Base-by-base conservation (phyloP, 257 asterid genomes). In the Nicotiana tabacum region DNA sequence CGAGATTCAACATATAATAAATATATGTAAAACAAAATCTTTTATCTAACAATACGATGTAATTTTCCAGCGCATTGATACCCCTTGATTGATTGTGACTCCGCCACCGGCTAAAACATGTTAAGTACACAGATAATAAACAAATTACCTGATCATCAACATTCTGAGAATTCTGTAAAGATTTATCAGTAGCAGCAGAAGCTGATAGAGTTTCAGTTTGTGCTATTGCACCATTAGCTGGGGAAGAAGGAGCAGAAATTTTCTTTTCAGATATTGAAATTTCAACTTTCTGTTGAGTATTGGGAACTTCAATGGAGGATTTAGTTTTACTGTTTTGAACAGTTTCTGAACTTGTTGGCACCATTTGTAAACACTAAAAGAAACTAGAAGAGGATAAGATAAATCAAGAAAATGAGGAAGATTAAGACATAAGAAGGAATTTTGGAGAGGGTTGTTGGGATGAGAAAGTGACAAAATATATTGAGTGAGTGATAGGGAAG, bases 141-240 rank as follows among this genome's bases (percentile, higher is more conserved):
- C 17, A 35, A 68, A 21, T 74, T 48, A 74, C 80, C 80, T 74
- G 62, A 27, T 48, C 80, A 74, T 74, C 80, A 48, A 24, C 62
- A 48, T 24, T 74, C 18, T 4, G 69, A 64, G 69, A 11, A 64
- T 64, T 64, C 4, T 74, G 80, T n/a, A 48, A 6, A 46, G n/a
- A 27, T 24, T 74, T 74, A 74, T 24, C 62, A 27, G 10, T 18
- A 18, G 10, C 64, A 57, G 27, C 61, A 56, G n/a, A 56, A 10
- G 48, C 48, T 53, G 57, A 53, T 53, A 53, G 1, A 53, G 57
- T 53, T 53, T 53, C 57, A 53, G 7, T 72, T 46, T 13, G 79
- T 72, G 39, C 3, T 72, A 9, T 21, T 43, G 37, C 56, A 61
- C 9, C 61, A 56, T 53, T 53, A 53, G 57, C 56, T 10, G 68